Evolutionary conservation across 163 green algal genomes (phyloP), one percentile per base, ranked within the genome.

Genomic region (Prototheca stagnorum): DNA sequence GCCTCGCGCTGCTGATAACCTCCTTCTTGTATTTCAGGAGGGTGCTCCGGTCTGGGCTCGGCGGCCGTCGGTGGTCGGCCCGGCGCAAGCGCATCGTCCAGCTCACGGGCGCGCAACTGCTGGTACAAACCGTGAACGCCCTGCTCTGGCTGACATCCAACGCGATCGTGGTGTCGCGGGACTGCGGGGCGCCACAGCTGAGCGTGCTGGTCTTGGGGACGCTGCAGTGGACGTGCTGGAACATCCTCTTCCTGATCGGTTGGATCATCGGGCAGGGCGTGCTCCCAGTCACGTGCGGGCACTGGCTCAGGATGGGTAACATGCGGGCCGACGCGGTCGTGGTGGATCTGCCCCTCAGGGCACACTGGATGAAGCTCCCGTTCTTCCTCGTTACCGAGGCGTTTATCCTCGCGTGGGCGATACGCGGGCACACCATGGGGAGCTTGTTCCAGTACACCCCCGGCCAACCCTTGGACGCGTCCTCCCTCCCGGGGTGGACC

Each of bases 221-320:
- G 27, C 42, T 64, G 7, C 45, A 49, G 42, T 49, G 57, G 51
- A 59, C 50, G n/a, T 47, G 35, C 26, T 65, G 57, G 57, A 65
- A 65, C 57, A 41, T 6, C 19, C 23, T 44, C 16, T 59, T 65
- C 27, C 21, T 51, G 20, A 21, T 61, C 2, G 51, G 45, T 9
- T 35, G 35, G 28, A 29, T 67, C 2, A 20, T 49, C 29, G 44
- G n/a, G 1, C 7, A 26, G 24, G 35, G 19, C 28, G 35, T 51
- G 28, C 44, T 51, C 35, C 48, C 48, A 3, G 20, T 44, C 25
- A 27, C 5, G 17, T 35, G 47, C 1, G 24, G 21, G 22, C 17
- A 17, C 24, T 42, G 31, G 8, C 16, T 37, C 28, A 17, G 6
- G 7, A 15, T 1, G 4, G 20, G 11, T 15, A 19, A 7, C 14